Percentiles rank a stretch among this genome's conserved stretches.
Evolutionary conservation across 805 yeast genomes (phyloP).

Genomic region (Metschnikowia kunwiensis): DNA sequence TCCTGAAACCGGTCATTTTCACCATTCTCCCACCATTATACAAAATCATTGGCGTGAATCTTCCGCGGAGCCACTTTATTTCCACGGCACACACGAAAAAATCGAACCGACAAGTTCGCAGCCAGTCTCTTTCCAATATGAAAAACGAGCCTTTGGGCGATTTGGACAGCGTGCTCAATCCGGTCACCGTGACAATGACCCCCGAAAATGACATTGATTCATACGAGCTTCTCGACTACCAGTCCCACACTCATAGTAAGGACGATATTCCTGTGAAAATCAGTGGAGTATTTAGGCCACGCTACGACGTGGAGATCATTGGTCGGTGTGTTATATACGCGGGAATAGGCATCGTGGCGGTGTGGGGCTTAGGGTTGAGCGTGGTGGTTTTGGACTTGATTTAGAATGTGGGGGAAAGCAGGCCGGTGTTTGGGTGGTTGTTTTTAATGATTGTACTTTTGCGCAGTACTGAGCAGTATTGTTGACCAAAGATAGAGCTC

Average conservation of each 20-base stretch:
- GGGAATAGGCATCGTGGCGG: conserved; percentile 65
- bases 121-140: conserved; percentile 40
- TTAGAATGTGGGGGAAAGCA: neutral
- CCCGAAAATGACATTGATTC: conserved; percentile 40
- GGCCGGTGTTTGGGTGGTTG: too few relatives aligned
- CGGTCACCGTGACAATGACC: conserved; percentile 31
- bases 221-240: conserved; percentile 39
- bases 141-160: conserved; percentile 24
- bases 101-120: conserved; percentile 34
- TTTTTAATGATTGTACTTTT: too few relatives aligned
- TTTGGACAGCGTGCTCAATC: conserved; percentile 25
- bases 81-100: conserved; percentile 37
- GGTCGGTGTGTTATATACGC: conserved; percentile 78
- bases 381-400: conserved; percentile 16
- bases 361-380: conserved; percentile 38
- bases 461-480: too few relatives aligned
- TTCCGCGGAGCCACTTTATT: conserved; percentile 38
- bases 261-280: conserved; percentile 15
- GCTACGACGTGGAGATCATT: conserved; percentile 72
- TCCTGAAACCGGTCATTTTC: conserved; percentile 66
- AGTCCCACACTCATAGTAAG: conserved; percentile 7
- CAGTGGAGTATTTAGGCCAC: conserved; percentile 51
- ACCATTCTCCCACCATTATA: conserved; percentile 59
- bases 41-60: conserved; percentile 35
- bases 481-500: too few relatives aligned